Evolutionary conservation across 2,329 filamentous ascomycete genomes (phyloP).

Genomic region (Sphaerulina populicola): DNA sequence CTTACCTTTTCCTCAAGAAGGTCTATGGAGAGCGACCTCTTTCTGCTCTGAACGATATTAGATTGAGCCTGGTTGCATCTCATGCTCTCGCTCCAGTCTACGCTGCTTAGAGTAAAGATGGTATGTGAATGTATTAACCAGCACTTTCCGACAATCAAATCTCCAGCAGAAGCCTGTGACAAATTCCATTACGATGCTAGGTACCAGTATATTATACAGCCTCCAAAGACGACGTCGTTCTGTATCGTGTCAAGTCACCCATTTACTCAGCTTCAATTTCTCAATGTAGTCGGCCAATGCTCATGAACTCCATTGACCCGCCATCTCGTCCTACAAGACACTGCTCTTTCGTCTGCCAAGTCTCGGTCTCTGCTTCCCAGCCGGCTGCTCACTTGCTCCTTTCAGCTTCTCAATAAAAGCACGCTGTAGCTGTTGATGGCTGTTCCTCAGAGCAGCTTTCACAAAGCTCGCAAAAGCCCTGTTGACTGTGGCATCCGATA

Average conservation of each 20-base stretch:
- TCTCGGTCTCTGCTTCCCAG: slow-evolving; percentile 16
- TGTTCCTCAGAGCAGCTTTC: slow-evolving; percentile 30
- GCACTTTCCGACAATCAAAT: background rate
- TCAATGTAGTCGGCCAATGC: background rate
- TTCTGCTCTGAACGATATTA: too few relatives aligned
- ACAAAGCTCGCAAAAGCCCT: slow-evolving; percentile 30
- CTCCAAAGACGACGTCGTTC: background rate
- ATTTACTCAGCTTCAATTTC: too few relatives aligned
- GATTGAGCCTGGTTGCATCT: too few relatives aligned
- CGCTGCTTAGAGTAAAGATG: too few relatives aligned
- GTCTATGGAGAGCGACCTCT: too few relatives aligned
- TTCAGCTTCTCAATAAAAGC: slow-evolving; percentile 29
- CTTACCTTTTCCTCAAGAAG: too few relatives aligned
- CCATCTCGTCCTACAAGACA: slow-evolving; percentile 5
- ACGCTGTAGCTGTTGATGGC: slow-evolving; percentile 26
- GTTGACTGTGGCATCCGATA: slow-evolving; percentile 29
- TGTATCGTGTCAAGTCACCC: background rate
- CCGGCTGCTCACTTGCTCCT: slow-evolving; percentile 15
- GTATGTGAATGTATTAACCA: too few relatives aligned
- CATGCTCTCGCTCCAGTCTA: too few relatives aligned
- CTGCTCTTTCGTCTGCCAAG: slow-evolving; percentile 18
- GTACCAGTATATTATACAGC: too few relatives aligned
- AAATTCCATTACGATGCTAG: too few relatives aligned
- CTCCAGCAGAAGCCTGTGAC: too few relatives aligned
- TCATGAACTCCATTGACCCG: background rate